Evolutionary conservation across 2,329 filamentous ascomycete species (phyloP).

Genomic region (Sporothrix dimorphospora): DNA sequence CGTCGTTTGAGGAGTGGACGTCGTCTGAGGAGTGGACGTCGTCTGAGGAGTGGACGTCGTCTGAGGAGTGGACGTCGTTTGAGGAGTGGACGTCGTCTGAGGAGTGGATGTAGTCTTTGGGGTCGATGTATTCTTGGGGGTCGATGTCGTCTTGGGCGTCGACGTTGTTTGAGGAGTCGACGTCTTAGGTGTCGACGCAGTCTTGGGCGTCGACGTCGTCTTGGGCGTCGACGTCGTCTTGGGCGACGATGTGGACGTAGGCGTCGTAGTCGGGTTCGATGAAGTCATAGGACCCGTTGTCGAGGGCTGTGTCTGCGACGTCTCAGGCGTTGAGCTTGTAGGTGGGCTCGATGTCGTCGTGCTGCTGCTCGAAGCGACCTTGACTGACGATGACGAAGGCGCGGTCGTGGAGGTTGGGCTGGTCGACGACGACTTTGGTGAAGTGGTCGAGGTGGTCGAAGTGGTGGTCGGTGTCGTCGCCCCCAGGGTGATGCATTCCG

Average conservation of each 20-base stretch:
- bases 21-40: too few relatives aligned
- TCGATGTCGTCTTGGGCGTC: too few relatives aligned
- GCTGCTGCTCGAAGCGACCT: not conserved
- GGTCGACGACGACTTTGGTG: not conserved
- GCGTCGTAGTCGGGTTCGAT: not conserved
- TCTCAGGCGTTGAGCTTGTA: not conserved
- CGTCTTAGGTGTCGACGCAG: too few relatives aligned
- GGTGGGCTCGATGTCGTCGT: not conserved
- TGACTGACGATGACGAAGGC: not conserved
- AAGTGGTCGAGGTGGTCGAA: not conserved
- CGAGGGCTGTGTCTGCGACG: too few relatives aligned
- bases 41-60: not conserved
- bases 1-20: too few relatives aligned
- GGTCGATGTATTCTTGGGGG: too few relatives aligned
- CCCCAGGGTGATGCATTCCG: not conserved
- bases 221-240: conserved; percentile 2
- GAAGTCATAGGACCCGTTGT: too few relatives aligned
- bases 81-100: not conserved
- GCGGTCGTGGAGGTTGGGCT: not conserved
- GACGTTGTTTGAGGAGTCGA: too few relatives aligned
- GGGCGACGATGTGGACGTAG: not conserved
- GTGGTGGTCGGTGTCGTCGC: not conserved
- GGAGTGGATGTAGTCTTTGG: not conserved
- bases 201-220: not conserved
- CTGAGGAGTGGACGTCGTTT: not conserved